A percentile compares a stretch with the other conserved stretches of the same genome.
Conservation (phyloP, 2,329 filamentous ascomycete genomes). For the Emmonsia crescens region DNA sequence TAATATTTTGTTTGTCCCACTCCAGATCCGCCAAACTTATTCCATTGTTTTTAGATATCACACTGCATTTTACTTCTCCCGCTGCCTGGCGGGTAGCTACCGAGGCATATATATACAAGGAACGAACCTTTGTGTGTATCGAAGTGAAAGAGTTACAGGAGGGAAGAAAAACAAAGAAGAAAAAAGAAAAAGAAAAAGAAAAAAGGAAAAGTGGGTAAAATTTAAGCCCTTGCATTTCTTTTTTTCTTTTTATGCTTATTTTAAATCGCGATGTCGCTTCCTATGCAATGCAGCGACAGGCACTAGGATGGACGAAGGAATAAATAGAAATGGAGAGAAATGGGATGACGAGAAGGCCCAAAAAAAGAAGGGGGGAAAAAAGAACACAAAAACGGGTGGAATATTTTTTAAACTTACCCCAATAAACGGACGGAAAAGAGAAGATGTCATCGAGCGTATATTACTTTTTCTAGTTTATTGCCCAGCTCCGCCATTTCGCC, state of each 20-base stretch:
- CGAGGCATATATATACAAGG: background rate
- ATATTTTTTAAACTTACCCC: background rate
- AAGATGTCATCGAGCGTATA: background rate
- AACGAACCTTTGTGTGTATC: background rate
- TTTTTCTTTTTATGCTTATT: background rate
- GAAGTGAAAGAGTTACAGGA: background rate
- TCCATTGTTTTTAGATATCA: background rate
- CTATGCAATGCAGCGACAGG: no score
- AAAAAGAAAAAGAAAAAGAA: background rate
- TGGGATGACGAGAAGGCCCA: no score
- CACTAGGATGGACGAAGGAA: no score
- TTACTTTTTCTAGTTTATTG: background rate
- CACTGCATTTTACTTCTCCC: background rate
- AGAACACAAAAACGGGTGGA: background rate
- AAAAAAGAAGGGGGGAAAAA: no score
- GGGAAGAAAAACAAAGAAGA: background rate
- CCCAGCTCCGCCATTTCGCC: background rate
- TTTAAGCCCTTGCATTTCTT: background rate
- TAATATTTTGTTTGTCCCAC: background rate
- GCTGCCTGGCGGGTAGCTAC: background rate
- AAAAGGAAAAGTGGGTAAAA: background rate
- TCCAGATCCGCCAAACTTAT: background rate
- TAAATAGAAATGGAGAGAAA: no score
- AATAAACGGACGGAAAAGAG: background rate
- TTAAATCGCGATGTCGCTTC: no score